Base-by-base conservation (phyloP, 805 yeast genomes). In the Torulaspora microellipsoides region DNA sequence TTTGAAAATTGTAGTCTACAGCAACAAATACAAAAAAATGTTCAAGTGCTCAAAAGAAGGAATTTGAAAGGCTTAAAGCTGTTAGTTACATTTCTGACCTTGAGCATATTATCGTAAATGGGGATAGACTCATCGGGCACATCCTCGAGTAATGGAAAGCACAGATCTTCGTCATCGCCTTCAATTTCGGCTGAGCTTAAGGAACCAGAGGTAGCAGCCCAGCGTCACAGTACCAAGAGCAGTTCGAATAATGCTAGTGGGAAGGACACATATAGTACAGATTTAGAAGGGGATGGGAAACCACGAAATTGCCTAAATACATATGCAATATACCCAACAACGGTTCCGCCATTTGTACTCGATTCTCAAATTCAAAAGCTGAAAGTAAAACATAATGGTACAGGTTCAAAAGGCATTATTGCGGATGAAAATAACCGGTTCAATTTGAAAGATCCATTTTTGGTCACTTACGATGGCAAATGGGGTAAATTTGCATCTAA, bases 271-370 rank as follows among this genome's bases (percentile, higher is more conserved):
- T 11, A 15, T n/a, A 17, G 11, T 35, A 5, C 25, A 12, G 31
- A 23, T 2, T 27, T 15, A 12, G 36, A 41, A 13, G 20, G 14
- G 12, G 31, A 35, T 29, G n/a, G 13, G 7, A 31, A 14, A 4
- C n/a, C 25, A 14, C 35, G 31, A 13, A 31, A 20, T 36, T 15
- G 32, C 30, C 44, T 69, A 15, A 59, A 66, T 35, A 54, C 60
- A 25, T 68, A 69, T 43, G 55, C 70, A 0, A 65, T 69, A 30
- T 60, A 60, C 32, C 73, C 76, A 1, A 60, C 62, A 1, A 70
- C 80, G 0, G 67, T 75, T 0, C 91, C 91, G 1, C 81, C 84
- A 1, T 84, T 78, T 63, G 88, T 78, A 1, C 60, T 83, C 34
- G 84, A 80, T 45, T 72, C 49, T 61, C 70, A 31, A 58, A 60